Evolutionary conservation across 2,329 filamentous ascomycete species (phyloP).

Genomic region (Graphilbum sp.): DNA sequence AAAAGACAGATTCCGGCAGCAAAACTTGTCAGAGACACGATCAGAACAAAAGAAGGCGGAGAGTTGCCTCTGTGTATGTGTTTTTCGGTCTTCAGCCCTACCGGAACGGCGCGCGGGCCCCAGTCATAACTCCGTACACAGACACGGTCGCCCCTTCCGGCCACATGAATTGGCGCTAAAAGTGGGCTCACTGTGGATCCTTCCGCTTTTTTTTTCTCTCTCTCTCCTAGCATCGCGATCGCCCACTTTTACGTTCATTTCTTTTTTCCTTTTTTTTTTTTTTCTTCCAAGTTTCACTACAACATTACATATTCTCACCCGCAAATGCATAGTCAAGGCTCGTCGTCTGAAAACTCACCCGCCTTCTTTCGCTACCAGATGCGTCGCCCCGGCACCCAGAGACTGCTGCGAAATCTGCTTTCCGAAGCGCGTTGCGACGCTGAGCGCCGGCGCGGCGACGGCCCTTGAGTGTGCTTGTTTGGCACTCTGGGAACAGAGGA

Average conservation of each 20-base stretch:
- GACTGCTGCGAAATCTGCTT: conserved; percentile 30
- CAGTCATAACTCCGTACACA: too few species aligned
- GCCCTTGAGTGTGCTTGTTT: conserved; percentile 6
- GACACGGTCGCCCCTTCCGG: too few species aligned
- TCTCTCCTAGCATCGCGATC: neutral
- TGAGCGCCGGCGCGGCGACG: conserved; percentile 37
- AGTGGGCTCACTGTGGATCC: neutral
- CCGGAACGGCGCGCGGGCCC: too few species aligned
- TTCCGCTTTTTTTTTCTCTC: neutral
- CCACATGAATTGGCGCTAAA: too few species aligned
- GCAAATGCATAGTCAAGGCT: conserved; percentile 40
- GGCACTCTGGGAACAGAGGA: too few species aligned
- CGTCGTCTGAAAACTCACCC: conserved; percentile 23
- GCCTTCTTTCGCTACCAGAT: conserved; percentile 41
- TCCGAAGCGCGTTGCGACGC: conserved; percentile 39
- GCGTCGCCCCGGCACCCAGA: conserved; percentile 33
- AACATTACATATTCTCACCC: conserved; percentile 1
- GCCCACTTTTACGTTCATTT: neutral
- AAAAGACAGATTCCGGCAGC: too few species aligned
- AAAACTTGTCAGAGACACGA: too few species aligned
- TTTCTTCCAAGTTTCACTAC: neutral
- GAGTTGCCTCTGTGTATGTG: too few species aligned
- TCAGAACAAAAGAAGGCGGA: too few species aligned
- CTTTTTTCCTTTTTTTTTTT: neutral
- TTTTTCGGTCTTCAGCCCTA: too few species aligned